phyloP scores from a whole-genome alignment of 148 eudicot genomes.

The Mesembryanthemum crystallinum region DNA sequence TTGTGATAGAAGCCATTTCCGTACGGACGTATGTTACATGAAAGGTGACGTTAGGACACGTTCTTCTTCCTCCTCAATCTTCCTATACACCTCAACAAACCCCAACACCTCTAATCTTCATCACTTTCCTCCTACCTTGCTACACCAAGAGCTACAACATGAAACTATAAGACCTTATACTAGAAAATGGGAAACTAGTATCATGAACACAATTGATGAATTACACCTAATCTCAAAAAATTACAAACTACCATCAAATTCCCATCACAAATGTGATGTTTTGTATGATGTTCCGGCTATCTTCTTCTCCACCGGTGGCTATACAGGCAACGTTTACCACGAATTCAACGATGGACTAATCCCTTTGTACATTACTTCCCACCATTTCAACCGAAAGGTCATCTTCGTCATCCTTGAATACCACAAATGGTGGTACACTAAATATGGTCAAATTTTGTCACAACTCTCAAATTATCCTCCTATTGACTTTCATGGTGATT shows the following conservation, averaged over 20 bases:
- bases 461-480: constrained; percentile 66
- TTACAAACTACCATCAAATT: constrained; percentile 21
- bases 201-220: constrained; percentile 63
- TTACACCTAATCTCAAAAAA: constrained; percentile 53
- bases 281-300: constrained; percentile 75
- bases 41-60: constrained; percentile 78
- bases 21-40: constrained; percentile 71
- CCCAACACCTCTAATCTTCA: not conserved
- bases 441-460: constrained; percentile 52
- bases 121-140: not conserved
- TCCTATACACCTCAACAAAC: constrained; percentile 38
- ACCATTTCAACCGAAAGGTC: constrained; percentile 59
- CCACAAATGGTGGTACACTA: constrained; percentile 84
- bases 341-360: constrained; percentile 86
- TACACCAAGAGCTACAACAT: constrained; percentile 35
- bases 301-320: constrained; percentile 92
- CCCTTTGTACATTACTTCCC: constrained; percentile 85
- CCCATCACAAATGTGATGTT: constrained; percentile 53
- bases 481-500: constrained; percentile 49
- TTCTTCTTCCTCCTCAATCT: constrained; percentile 56
- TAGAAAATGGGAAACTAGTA: constrained; percentile 74
- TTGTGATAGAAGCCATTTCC: constrained; percentile 69
- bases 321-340: constrained; percentile 85
- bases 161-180: constrained; percentile 80
- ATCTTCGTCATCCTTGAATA: constrained; percentile 77